Evolutionary conservation across 345 rosid species (phyloP).

Genomic region (Zanthoxylum bungeanum): DNA sequence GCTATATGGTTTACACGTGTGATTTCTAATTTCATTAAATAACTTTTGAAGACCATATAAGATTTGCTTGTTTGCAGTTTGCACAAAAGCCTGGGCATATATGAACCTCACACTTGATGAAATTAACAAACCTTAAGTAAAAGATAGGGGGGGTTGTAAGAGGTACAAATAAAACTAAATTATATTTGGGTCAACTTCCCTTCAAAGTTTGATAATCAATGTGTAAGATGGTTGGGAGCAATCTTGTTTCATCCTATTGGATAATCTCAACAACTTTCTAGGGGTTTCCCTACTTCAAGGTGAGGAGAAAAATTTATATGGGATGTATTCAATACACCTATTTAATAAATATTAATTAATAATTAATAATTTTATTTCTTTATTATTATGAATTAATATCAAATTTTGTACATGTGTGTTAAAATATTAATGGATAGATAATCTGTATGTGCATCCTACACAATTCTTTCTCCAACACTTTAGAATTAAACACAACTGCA

Average conservation of each 20-base stretch:
- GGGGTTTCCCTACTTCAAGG: no score
- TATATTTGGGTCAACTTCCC: slow-evolving; percentile 57
- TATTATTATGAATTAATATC: no score
- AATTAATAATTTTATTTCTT: no score
- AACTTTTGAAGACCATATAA: slow-evolving; percentile 68
- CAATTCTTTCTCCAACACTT: no score
- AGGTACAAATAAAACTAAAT: slow-evolving; percentile 5
- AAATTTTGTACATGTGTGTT: no score
- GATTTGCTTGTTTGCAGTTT: slow-evolving; percentile 87
- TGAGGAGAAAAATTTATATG: no score
- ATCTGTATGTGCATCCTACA: no score
- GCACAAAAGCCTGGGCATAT: slow-evolving; percentile 18
- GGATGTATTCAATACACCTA: no score
- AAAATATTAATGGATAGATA: no score
- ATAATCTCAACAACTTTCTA: slow-evolving; percentile 62
- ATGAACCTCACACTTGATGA: not conserved
- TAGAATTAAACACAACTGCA: no score
- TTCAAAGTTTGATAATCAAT: slow-evolving; percentile 74
- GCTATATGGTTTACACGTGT: slow-evolving; percentile 73
- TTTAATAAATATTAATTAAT: no score
- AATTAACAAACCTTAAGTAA: not conserved
- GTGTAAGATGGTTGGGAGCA: slow-evolving; percentile 66
- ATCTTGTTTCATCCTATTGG: slow-evolving; percentile 72
- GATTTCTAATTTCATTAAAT: slow-evolving; percentile 81
- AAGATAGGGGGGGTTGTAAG: not conserved